Base-by-base conservation (phyloP, 106 monocot species). In the Dendrobium officinale region DNA sequence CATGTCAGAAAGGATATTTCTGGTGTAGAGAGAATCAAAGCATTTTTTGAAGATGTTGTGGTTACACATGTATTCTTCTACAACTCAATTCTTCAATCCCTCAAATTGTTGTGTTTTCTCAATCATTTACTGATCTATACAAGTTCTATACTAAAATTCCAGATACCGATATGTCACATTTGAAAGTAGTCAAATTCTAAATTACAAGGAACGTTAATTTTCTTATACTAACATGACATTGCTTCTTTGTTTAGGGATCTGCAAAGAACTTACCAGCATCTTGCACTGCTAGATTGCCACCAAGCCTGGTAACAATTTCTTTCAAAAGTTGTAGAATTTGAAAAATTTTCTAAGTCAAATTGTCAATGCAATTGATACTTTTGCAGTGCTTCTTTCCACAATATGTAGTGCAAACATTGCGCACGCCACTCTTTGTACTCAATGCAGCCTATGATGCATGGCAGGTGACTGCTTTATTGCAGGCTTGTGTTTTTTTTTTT, bases 391-490 rank as follows among this genome's bases (percentile, higher is more conserved):
- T 95, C 79, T 95, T 95, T 85, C 95, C 95, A 33, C 88, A 92
- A 74, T 80, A 92, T 72, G 84, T 89, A 19, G 95, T 81, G 43
- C 87, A 67, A 45, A 78, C 83, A 20, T 85, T 95, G 84, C 81
- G 79, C 56, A 91, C 95, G 2, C 95, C 95, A 51, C 89, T 95
- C 72, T 95, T 92, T 76, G 78, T 92, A 68, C 77, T 92, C 61
- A 95, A 95, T 79, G 84, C 95, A 72, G 95, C 95, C 16, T 95
- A 95, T 83, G 95, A 95, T 88, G 83, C 92, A 79, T 95, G 92
- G 89, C 95, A 95, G 95, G 92, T 95, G 48, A 79, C 17, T 48
- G 72, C 18, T 56, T 48, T 7, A 45, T 72, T n/a, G 45, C 48
- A 51, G 11, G 20, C 4, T 45, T 27, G 13, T 41, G 19, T 37